phyloP scores from a whole-genome alignment of 2,329 filamentous ascomycete species.

The Ophiostoma populinum region DNA sequence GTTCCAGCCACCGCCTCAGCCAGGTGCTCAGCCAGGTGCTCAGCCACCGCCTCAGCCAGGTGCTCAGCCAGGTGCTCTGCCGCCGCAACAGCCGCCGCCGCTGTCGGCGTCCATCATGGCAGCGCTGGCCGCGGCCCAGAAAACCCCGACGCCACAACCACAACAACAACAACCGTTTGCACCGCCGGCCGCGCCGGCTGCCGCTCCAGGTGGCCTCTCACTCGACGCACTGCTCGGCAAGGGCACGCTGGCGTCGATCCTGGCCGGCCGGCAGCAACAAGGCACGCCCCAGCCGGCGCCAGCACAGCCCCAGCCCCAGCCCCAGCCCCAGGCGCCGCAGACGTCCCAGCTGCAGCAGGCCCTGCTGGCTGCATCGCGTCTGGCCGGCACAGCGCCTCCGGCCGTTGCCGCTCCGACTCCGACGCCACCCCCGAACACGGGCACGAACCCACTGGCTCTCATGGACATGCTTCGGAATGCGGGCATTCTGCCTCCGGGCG shows the following conservation, averaged over 20 bases:
- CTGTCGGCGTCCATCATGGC: constrained; percentile 8
- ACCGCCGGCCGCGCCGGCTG: constrained; percentile 13
- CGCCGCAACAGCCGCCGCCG: constrained; percentile 11
- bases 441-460: constrained; percentile 33
- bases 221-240: constrained; percentile 42
- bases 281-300: constrained; percentile 16
- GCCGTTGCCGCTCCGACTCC: not conserved
- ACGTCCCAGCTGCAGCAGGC: not conserved
- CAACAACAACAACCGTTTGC: constrained; percentile 6
- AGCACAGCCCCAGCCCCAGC: constrained; percentile 12
- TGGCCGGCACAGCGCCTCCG: not conserved
- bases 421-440: constrained; percentile 24
- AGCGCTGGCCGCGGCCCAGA: constrained; percentile 12
- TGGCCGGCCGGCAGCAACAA: constrained; percentile 28
- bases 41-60: constrained; percentile 19
- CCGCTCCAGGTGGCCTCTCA: constrained; percentile 20
- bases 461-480: constrained; percentile 51
- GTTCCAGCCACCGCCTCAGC: constrained; percentile 15
- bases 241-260: constrained; percentile 39
- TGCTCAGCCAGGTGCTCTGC: constrained; percentile 13
- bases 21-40: constrained; percentile 12
- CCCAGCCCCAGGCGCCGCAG: constrained; percentile 13
- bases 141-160: constrained; percentile 9
- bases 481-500: constrained; percentile 34
- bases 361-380: not conserved